Percentiles rank a stretch among this genome's conserved stretches.
Conservation (phyloP, 495 filamentous ascomycete species). For the Talaromyces proteolyticus region DNA sequence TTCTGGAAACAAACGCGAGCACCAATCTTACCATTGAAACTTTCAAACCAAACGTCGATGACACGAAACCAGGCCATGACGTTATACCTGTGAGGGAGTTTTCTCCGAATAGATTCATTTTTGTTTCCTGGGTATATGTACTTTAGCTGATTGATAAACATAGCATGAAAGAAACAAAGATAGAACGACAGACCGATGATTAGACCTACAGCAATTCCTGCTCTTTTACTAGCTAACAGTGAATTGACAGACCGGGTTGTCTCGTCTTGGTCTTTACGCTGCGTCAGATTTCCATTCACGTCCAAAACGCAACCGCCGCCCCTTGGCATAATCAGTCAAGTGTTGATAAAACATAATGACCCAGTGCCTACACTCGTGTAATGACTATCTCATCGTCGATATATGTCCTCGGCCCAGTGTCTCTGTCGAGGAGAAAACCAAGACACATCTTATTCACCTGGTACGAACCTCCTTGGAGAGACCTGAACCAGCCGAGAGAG, state of each 20-base stretch:
- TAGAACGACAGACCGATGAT: constrained; percentile 48
- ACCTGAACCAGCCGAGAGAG: constrained; percentile 57
- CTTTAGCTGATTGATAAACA: neutral
- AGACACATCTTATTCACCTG: constrained; percentile 34
- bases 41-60: constrained; percentile 69
- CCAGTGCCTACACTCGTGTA: constrained; percentile 44
- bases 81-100: constrained; percentile 58
- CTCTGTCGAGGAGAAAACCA: constrained; percentile 59
- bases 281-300: constrained; percentile 33
- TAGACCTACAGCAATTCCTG: constrained; percentile 42
- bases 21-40: constrained; percentile 29
- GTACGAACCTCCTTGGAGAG: constrained; percentile 58
- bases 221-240: constrained; percentile 27
- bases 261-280: constrained; percentile 34
- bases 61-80: constrained; percentile 71
- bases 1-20: constrained; percentile 69
- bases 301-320: constrained; percentile 42
- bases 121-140: constrained; percentile 36
- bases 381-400: constrained; percentile 63
- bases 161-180: neutral
- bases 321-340: constrained; percentile 31
- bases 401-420: constrained; percentile 48
- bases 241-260: constrained; percentile 23
- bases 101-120: constrained; percentile 44
- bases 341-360: neutral